These are phyloP conservation scores for Talaromyces borbonicus DNA, from an alignment of 495 filamentous ascomycete genomes.

Conservation along the genomic window DNA sequence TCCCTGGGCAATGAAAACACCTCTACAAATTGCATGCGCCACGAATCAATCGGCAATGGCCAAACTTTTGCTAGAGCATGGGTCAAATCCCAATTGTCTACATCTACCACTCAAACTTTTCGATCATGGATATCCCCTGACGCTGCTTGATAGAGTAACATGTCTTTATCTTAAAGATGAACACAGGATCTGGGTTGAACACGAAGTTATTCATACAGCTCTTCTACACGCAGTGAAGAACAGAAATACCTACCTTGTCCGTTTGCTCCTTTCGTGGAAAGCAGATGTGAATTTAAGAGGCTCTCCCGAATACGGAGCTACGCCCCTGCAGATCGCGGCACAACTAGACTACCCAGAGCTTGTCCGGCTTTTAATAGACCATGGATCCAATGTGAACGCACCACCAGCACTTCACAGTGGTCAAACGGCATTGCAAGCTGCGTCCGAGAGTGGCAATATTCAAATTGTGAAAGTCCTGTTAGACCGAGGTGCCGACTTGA, in stretches of 20 bases:
- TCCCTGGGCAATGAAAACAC: neutral
- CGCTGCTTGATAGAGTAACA: too few species aligned
- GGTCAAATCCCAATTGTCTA: constrained; percentile 3
- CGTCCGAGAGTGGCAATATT: constrained; percentile 6
- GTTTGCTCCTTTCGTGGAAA: constrained; percentile 8
- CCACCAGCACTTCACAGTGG: constrained; percentile 5
- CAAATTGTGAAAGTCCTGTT: constrained; percentile 9
- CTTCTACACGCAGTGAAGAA: constrained; percentile 3
- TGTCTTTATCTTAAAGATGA: too few species aligned
- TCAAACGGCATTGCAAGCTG: constrained; percentile 13
- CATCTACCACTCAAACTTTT: neutral
- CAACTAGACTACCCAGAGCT: constrained; percentile 13
- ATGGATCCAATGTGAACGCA: constrained; percentile 8
- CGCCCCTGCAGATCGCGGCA: constrained; percentile 18
- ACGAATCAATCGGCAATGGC: constrained; percentile 2
- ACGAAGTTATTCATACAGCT: neutral
- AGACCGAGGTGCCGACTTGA: constrained; percentile 15
- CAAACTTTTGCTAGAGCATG: constrained; percentile 8
- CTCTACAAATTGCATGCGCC: constrained; percentile 7
- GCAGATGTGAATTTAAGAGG: constrained; percentile 7
- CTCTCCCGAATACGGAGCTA: neutral
- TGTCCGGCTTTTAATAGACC: constrained; percentile 15
- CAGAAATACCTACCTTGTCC: constrained; percentile 8
- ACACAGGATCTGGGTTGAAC: too few species aligned
- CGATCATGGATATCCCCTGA: neutral